Base-by-base conservation (phyloP, 306 rosid species). In the Quercus glauca region DNA sequence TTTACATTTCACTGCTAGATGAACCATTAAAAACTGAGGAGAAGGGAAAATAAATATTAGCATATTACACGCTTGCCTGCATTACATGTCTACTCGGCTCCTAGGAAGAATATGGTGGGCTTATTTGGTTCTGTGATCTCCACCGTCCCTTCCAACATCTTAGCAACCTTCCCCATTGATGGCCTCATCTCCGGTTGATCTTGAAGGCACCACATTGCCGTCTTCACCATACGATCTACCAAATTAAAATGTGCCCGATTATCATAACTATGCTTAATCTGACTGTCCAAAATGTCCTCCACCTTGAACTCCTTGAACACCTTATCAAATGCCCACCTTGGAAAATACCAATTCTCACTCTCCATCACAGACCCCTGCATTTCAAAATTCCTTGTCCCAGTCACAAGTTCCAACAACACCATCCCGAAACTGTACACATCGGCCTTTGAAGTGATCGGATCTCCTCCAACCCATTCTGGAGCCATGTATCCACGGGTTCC, bases 401-500 rank as follows among this genome's bases (percentile, higher is more conserved):
- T 87, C 78, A 94, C 92, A 4, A 94, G 85, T 81, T 94, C 99
- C 71, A 94, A 69, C 49, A 94, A 10, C 41, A 95, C 99, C 98
- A 92, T 91, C 6, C 97, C 99, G 23, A 91, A 95, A 13, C 97
- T 92, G 51, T 89, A 95, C 57, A 95, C 99, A 59, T 95, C 97
- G 0, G 98, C 99, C 18, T 95, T 92, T 0, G 98, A 83, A 0
- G 97, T 95, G 10, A 95, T 91, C 28, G 91, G 88, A 25, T 91
- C 98, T 18, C 79, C 52, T 8, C 89, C 91, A 21, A 90, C 84
- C 92, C 97, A 91, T 69, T 95, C 97, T 0, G 99, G 99, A 20
- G 99, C 99, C 97, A 95, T 91, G 75, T 95, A 95, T 23, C 97
- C 99, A 0, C 97, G 94, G 4, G 98, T 94, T 1, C 98, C 99